These are phyloP conservation scores for Aspergillus olivimuriae DNA, from an alignment of 495 filamentous ascomycete species.

Conservation along the genomic window DNA sequence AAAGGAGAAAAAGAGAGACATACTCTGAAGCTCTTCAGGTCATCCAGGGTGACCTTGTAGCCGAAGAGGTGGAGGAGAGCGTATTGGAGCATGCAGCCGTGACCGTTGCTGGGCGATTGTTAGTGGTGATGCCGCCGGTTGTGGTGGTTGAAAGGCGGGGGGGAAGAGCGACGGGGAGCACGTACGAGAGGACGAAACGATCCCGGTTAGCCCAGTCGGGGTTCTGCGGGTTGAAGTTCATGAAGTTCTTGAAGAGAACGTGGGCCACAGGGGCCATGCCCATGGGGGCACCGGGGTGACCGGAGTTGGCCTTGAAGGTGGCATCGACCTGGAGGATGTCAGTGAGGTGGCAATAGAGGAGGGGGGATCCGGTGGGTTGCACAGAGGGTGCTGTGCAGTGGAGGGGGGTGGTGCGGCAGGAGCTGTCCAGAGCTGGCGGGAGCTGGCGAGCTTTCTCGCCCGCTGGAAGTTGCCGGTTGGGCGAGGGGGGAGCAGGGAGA, in stretches of 20 bases:
- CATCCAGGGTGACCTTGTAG: slow-evolving; percentile 77
- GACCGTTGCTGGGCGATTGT: slow-evolving; percentile 93
- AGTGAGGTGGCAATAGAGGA: slow-evolving; percentile 10
- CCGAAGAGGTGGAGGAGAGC: slow-evolving; percentile 95
- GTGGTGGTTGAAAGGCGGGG: too few relatives aligned
- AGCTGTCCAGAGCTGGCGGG: too few relatives aligned
- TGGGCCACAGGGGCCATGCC: slow-evolving; percentile 97
- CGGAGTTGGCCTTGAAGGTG: slow-evolving; percentile 90
- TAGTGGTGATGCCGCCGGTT: too few relatives aligned
- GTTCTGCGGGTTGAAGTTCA: slow-evolving; percentile 99
- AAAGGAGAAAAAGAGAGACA: slow-evolving; percentile 24
- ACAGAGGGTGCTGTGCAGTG: background rate
- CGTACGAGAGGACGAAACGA: slow-evolving; percentile 98
- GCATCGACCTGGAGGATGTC: slow-evolving; percentile 76
- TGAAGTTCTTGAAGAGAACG: slow-evolving; percentile 97
- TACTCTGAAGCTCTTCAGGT: slow-evolving; percentile 94
- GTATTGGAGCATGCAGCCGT: slow-evolving; percentile 99
- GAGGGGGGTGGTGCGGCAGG: slow-evolving; percentile 8
- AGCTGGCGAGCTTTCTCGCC: too few relatives aligned
- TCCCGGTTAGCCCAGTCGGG: slow-evolving; percentile 94
- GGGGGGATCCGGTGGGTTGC: background rate
- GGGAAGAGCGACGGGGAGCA: slow-evolving; percentile 23
- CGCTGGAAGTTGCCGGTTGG: background rate
- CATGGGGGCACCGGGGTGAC: slow-evolving; percentile 98
- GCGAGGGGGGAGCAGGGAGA: background rate